These are phyloP conservation scores for Globisporangium recalcitrans DNA, from an alignment of 352 stramenopile genomes.

Conservation along the genomic window DNA sequence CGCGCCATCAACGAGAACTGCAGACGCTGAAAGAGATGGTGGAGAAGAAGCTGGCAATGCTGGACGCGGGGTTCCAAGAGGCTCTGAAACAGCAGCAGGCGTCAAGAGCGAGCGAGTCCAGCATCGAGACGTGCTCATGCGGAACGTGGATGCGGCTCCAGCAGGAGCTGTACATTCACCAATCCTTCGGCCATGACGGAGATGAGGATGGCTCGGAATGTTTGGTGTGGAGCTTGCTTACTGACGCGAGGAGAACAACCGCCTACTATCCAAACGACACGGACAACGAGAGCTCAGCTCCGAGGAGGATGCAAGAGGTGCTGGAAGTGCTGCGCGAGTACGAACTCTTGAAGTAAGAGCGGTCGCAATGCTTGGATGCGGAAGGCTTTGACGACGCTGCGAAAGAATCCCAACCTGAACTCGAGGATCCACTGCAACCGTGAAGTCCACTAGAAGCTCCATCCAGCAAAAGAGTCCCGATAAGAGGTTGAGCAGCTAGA, in stretches of 20 bases:
- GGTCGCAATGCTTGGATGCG: not conserved
- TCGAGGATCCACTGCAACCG: not conserved
- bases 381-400: not conserved
- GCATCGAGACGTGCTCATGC: constrained; percentile 14
- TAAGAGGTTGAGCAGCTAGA: not conserved
- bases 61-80: constrained; percentile 34
- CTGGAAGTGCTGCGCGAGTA: constrained; percentile 11
- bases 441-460: not conserved
- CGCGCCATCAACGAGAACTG: constrained; percentile 21
- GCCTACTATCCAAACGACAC: not conserved
- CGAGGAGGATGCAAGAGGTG: constrained; percentile 8
- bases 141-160: constrained; percentile 15
- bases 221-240: constrained; percentile 13
- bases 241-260: constrained; percentile 3
- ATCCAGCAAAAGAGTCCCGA: not conserved
- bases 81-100: constrained; percentile 7
- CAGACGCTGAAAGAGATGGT: constrained; percentile 19
- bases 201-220: not conserved
- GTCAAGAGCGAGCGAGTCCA: not conserved
- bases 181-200: constrained; percentile 11
- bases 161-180: constrained; percentile 16
- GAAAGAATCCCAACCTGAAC: not conserved
- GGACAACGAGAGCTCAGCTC: not conserved
- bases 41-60: constrained; percentile 53
- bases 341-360: constrained; percentile 4